A percentile compares a stretch with the other conserved stretches of the same genome.
phyloP scores from a whole-genome alignment of 78 protist genomes.

The Neovahlkampfia damariscottae region DNA sequence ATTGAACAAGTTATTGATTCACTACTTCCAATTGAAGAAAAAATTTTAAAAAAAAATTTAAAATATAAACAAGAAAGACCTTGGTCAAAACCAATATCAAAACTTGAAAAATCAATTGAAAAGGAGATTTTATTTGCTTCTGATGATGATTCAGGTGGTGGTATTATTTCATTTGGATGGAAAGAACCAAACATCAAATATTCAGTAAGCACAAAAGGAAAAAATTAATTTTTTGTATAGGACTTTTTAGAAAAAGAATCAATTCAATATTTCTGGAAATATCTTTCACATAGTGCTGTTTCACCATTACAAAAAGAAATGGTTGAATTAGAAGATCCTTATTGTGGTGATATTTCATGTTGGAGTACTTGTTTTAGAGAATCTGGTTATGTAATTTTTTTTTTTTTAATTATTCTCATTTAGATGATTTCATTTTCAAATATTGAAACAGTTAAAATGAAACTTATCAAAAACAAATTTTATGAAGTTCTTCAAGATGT shows the following conservation, averaged over 20 bases:
- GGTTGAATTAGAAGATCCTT: slow-evolving; percentile 22
- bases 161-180: not conserved
- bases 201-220: no score
- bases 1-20: slow-evolving; percentile 2
- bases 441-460: not conserved
- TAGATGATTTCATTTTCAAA: no score
- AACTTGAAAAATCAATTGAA: not conserved
- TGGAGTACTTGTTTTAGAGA: not conserved
- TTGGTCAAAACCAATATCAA: not conserved
- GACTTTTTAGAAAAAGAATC: not conserved
- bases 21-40: not conserved
- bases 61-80: not conserved
- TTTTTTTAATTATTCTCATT: no score
- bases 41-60: not conserved
- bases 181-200: no score
- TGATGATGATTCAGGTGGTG: not conserved
- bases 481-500: not conserved
- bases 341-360: slow-evolving; percentile 1
- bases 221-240: not conserved
- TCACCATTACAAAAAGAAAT: slow-evolving; percentile 15
- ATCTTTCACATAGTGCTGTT: slow-evolving; percentile 33
- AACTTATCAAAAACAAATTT: not conserved
- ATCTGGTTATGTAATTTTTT: not conserved
- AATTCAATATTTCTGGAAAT: slow-evolving; percentile 3
- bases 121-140: not conserved